Evolutionary conservation across 768 basidiomycete genomes (phyloP).

Genomic region (Tulasnella sp.): DNA sequence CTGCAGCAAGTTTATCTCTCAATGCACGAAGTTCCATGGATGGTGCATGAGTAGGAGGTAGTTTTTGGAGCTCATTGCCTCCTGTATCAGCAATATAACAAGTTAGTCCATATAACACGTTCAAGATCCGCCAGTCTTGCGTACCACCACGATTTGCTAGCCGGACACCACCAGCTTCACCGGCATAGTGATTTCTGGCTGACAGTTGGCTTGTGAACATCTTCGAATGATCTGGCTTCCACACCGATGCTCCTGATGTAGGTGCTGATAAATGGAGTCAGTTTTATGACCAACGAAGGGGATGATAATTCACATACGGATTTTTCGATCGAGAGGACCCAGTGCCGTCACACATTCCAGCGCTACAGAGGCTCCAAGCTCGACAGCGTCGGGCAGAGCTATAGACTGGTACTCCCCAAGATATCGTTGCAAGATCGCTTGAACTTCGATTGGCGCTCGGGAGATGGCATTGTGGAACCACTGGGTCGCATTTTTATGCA

Average conservation of each 20-base stretch:
- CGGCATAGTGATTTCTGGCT: slow-evolving; percentile 79
- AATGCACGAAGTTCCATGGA: slow-evolving; percentile 50
- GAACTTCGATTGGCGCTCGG: slow-evolving; percentile 82
- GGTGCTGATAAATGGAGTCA: slow-evolving; percentile 33
- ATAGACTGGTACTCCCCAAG: slow-evolving; percentile 59
- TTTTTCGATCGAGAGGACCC: slow-evolving; percentile 59
- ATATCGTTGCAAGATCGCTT: slow-evolving; percentile 90
- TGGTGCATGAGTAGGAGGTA: slow-evolving; percentile 47
- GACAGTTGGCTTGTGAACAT: slow-evolving; percentile 73
- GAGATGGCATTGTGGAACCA: slow-evolving; percentile 85
- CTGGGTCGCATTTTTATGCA: slow-evolving; percentile 56
- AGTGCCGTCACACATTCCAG: slow-evolving; percentile 73
- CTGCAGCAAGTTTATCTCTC: slow-evolving; percentile 50
- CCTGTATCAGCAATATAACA: slow-evolving; percentile 28
- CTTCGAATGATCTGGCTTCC: slow-evolving; percentile 73
- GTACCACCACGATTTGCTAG: slow-evolving; percentile 53
- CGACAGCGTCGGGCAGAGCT: slow-evolving; percentile 59
- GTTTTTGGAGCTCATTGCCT: slow-evolving; percentile 44
- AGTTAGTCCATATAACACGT: background rate
- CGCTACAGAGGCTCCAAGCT: slow-evolving; percentile 85
- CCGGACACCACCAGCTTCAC: slow-evolving; percentile 71
- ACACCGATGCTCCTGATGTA: slow-evolving; percentile 22
- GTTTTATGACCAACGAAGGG: slow-evolving; percentile 26
- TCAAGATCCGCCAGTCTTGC: too few relatives aligned
- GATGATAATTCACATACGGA: slow-evolving; percentile 57